Evolutionary conservation across 257 asterid species (phyloP), one percentile per base, ranked within the genome.

Genomic region (Solanum arcanum): DNA sequence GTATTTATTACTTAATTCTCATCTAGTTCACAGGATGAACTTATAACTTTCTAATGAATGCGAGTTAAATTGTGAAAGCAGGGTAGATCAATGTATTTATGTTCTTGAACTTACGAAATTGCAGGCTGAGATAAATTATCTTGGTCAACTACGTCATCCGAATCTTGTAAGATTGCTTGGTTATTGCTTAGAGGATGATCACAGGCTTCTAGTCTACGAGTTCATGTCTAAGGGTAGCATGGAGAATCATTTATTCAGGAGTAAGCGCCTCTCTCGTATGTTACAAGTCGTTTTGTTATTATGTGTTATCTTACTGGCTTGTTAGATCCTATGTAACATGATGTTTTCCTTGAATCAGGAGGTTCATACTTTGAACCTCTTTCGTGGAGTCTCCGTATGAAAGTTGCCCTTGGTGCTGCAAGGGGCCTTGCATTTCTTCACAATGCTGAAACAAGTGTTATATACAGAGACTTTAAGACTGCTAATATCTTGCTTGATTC

Each of bases 171-270:
- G 91, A 86, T 90, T 96, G 88, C 84, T 96, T n/a, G 98, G 98
- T 25, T 96, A 95, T 86, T 96, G 98, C 95, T 91, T 93, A 86
- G 99, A 96, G 90, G 99, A 96, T 75, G 98, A 96, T 62, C 99
- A 96, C 85, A 89, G 99, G 83, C 98, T 96, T 72, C 88, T 96
- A 87, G 98, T 93, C 2, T 96, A 96, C 33, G 99, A 96, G 89
- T 96, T 91, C 90, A 95, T 96, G 99, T 90, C 98, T 86, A 95
- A 93, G 93, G 99, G 99, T 88, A 95, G 99, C 95, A 91, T 94
- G 97, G 99, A 96, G 90, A 96, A 96, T 92, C 99, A 96, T 90
- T 89, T 96, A 39, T 96, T 95, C 92, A 92, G 99, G 90, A 92
- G 99, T 96, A 87, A 89, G 99, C 92, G 12, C 59, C 72, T 73